Conservation (phyloP, 306 rosid genomes). For the Prunus padus region DNA sequence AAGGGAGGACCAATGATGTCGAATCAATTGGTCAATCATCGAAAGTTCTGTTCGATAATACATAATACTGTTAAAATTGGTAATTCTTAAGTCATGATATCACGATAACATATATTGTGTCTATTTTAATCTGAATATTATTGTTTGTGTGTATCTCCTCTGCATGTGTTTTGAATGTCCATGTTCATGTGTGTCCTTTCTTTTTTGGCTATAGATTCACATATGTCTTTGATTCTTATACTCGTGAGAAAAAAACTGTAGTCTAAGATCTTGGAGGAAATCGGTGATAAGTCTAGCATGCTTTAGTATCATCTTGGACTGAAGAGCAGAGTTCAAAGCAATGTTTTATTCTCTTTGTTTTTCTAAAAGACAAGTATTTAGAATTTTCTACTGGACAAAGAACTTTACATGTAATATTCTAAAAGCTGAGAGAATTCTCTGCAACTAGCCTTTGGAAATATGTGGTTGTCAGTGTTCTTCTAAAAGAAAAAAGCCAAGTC, state of each 20-base stretch:
- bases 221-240: not conserved
- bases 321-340: not conserved
- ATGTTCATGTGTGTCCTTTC: not conserved
- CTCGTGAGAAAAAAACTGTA: not conserved
- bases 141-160: too few relatives aligned
- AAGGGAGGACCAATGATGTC: slow-evolving; percentile 26
- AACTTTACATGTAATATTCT: too few relatives aligned
- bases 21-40: slow-evolving; percentile 36
- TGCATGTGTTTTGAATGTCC: not conserved
- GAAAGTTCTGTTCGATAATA: slow-evolving; percentile 30
- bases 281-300: too few relatives aligned
- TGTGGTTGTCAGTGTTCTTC: too few relatives aligned
- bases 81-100: not conserved
- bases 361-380: too few relatives aligned
- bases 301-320: not conserved
- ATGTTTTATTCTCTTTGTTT: not conserved
- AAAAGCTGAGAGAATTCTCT: too few relatives aligned
- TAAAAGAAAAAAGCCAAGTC: too few relatives aligned
- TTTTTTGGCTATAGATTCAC: not conserved
- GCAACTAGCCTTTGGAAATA: too few relatives aligned
- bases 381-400: too few relatives aligned
- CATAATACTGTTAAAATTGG: not conserved
- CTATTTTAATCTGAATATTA: not conserved
- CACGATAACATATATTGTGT: not conserved
- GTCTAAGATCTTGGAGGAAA: not conserved